Percentiles rank a stretch among this genome's conserved stretches.
These are phyloP conservation scores for Phaeosphaeriaceae sp. DNA, from an alignment of 2,329 filamentous ascomycete species.

Conservation along the genomic window DNA sequence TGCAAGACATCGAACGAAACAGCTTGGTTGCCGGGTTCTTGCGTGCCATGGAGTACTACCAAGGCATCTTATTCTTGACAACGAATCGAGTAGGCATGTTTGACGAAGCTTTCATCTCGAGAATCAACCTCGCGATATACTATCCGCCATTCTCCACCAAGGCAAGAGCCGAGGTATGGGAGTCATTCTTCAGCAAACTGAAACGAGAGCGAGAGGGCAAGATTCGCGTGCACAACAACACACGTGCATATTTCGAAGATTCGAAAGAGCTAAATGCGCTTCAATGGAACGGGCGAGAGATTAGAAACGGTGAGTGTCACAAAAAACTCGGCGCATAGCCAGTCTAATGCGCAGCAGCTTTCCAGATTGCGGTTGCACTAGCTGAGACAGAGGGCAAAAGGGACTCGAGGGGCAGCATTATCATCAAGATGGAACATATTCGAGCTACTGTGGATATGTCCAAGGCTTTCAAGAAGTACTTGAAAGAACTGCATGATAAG, in stretches of 20 bases:
- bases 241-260: slow-evolving; percentile 25
- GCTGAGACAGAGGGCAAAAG: slow-evolving; percentile 22
- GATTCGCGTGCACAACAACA: slow-evolving; percentile 9
- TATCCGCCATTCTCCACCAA: slow-evolving; percentile 56
- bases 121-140: slow-evolving; percentile 75
- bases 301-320: slow-evolving; percentile 32
- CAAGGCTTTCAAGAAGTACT: slow-evolving; percentile 24
- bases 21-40: slow-evolving; percentile 45
- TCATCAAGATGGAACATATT: slow-evolving; percentile 19
- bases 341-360: slow-evolving; percentile 13
- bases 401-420: slow-evolving; percentile 4
- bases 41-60: slow-evolving; percentile 48
- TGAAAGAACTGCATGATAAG: slow-evolving; percentile 15
- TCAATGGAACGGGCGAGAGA: slow-evolving; percentile 41
- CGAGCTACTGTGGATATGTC: slow-evolving; percentile 21
- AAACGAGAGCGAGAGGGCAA: slow-evolving; percentile 9
- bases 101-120: slow-evolving; percentile 85
- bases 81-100: slow-evolving; percentile 63
- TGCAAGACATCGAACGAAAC: slow-evolving; percentile 39
- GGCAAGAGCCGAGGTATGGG: slow-evolving; percentile 30
- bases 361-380: slow-evolving; percentile 30
- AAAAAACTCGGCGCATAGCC: too few species aligned
- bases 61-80: slow-evolving; percentile 52
- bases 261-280: slow-evolving; percentile 7
- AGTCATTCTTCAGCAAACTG: slow-evolving; percentile 29